These are phyloP conservation scores for Gymnopilus dilepis DNA, from an alignment of 768 basidiomycete species.

Conservation along the genomic window DNA sequence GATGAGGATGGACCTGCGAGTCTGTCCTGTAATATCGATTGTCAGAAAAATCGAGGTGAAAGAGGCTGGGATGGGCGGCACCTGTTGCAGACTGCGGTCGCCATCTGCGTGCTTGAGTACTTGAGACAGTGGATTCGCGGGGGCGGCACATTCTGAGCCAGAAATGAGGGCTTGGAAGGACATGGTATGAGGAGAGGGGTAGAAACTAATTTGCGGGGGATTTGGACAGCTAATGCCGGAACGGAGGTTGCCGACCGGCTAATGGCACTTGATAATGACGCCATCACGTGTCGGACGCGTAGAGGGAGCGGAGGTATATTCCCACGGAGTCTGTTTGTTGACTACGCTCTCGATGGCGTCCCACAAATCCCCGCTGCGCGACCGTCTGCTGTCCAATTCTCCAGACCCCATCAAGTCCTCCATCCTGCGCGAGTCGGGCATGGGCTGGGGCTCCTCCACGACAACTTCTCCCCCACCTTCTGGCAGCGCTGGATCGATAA, in stretches of 20 bases:
- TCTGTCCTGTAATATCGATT: constrained; percentile 59
- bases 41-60: not conserved
- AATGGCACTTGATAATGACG: constrained; percentile 30
- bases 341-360: constrained; percentile 39
- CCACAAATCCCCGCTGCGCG: constrained; percentile 56
- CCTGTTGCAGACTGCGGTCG: constrained; percentile 89
- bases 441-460: constrained; percentile 61
- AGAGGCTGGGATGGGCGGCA: constrained; percentile 35
- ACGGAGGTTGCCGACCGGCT: constrained; percentile 32
- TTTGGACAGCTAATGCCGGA: constrained; percentile 28
- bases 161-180: constrained; percentile 82
- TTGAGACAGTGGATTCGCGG: constrained; percentile 85
- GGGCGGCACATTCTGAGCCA: constrained; percentile 86
- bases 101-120: constrained; percentile 90
- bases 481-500: constrained; percentile 43
- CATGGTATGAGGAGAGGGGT: constrained; percentile 44
- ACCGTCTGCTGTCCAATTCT: constrained; percentile 65
- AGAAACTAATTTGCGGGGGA: constrained; percentile 20
- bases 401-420: constrained; percentile 69
- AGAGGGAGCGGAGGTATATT: constrained; percentile 27
- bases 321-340: constrained; percentile 51
- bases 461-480: constrained; percentile 38
- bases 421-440: constrained; percentile 65
- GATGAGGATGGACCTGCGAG: constrained; percentile 75
- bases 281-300: constrained; percentile 50